These are phyloP conservation scores for Blastocystis sp. DNA, from an alignment of 352 stramenopile species.

Conservation along the genomic window DNA sequence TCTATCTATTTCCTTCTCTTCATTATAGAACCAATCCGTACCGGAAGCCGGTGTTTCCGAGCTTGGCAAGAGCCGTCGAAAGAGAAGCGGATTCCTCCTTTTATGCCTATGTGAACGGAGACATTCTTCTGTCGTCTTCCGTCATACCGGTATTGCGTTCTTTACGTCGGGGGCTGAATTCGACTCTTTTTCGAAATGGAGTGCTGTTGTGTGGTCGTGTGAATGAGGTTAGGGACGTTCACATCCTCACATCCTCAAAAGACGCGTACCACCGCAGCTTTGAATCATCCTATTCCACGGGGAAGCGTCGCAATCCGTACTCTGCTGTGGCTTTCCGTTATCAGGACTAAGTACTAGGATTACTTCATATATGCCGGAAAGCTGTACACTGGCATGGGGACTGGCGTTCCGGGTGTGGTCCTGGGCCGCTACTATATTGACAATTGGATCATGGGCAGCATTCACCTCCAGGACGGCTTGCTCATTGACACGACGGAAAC, in stretches of 20 bases:
- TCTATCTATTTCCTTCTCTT: background rate
- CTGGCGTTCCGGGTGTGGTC: background rate
- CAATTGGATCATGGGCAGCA: conserved; percentile 60
- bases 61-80: background rate
- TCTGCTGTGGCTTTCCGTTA: conserved; percentile 21
- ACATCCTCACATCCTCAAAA: background rate
- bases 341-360: background rate
- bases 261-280: background rate
- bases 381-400: background rate
- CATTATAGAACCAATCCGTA: conserved; percentile 5
- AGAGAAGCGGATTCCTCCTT: background rate
- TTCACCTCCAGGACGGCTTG: conserved; percentile 4
- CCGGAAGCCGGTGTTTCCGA: conserved; percentile 37
- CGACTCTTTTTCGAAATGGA: background rate
- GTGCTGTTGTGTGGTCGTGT: conserved; percentile 27
- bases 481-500: conserved; percentile 30
- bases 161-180: background rate
- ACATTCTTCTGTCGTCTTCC: conserved; percentile 40
- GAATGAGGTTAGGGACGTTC: conserved; percentile 2
- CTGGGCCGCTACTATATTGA: conserved; percentile 56
- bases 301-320: conserved; percentile 27
- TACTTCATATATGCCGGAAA: conserved; percentile 54
- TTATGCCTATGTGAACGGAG: conserved; percentile 57
- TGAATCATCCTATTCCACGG: background rate
- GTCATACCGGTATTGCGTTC: background rate